phyloP scores from a whole-genome alignment of 75 land plant genomes.

The Pseudotsuga menziesii region DNA sequence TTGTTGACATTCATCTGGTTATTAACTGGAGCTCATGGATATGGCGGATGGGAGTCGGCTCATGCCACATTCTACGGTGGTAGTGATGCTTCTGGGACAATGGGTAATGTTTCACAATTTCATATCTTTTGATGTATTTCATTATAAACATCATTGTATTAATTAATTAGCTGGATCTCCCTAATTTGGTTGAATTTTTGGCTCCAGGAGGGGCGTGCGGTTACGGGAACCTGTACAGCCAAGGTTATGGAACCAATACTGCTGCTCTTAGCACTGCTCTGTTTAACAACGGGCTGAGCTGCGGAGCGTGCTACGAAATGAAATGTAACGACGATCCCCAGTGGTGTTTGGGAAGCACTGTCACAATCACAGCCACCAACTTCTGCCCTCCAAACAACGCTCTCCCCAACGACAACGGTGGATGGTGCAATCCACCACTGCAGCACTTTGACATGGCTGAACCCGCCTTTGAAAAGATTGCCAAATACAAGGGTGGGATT shows the following conservation, averaged over 20 bases:
- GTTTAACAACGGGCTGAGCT: constrained; percentile 2
- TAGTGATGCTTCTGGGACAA: too few relatives aligned
- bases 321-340: background rate
- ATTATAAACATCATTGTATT: too few relatives aligned
- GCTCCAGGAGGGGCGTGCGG: background rate
- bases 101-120: background rate
- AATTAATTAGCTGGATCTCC: too few relatives aligned
- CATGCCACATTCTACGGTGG: too few relatives aligned
- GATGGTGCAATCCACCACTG: constrained; percentile 13
- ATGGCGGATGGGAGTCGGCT: too few relatives aligned
- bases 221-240: constrained; percentile 17
- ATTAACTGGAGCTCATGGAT: too few relatives aligned
- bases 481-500: constrained; percentile 1
- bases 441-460: constrained; percentile 11
- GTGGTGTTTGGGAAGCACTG: background rate
- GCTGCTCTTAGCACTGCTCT: constrained; percentile 12
- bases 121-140: too few relatives aligned
- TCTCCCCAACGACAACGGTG: background rate
- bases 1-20: too few relatives aligned
- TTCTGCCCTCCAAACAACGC: constrained; percentile 14
- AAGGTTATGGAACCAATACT: constrained; percentile 15
- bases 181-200: too few relatives aligned
- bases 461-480: constrained; percentile 1
- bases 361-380: constrained; percentile 11
- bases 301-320: constrained; percentile 4